Base-by-base conservation (phyloP, 768 basidiomycete genomes). In the Lactarius deliciosus region DNA sequence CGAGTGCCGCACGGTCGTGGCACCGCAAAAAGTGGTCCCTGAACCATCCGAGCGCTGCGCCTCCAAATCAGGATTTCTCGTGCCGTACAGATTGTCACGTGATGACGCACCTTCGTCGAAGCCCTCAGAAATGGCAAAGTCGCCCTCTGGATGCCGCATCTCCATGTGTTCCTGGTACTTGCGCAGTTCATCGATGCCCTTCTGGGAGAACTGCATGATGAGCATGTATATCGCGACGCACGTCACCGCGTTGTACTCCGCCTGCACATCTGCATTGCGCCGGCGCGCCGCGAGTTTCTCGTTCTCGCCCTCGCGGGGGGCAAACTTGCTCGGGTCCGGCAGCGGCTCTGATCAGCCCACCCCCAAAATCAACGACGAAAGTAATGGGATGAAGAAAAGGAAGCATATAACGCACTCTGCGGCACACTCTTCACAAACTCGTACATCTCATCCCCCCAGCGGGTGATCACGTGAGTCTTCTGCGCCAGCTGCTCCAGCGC, bases 381-480 rank as follows among this genome's bases (percentile, higher is more conserved):
- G 64, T 2, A 34, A 60, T 38, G 11, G 56, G 3, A 53, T 63
- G 34, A 63, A 40, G 56, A 2, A 50, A 65, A 32, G 63, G 40
- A 63, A 30, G 64, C 50, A 25, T 53, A 13, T 5, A 53, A 82
- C 91, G 47, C 71, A 93, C 91, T 92, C 76, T 92, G 88, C 25
- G 92, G 91, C 41, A 91, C 81, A 18, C 87, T 89, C 75, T 93
- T 93, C 32, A 94, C 90, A 73, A 86, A 88, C 72, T 92, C 91
- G 72, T 92, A 91, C 85, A 97, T 89, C 81, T 94, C 91, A 70
- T 98, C 96, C 25, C 92, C 97, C 86, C 95, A 96, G 68, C 91
- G 89, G 64, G 91, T 91, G 65, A 98, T 79, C 61, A 96, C 94
- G 67, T 92, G 88, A 40, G 96, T 96, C 83, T 98, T 99, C 81